Evolutionary conservation across 441 rosid species (phyloP).

Genomic region (Populus trichocarpa): DNA sequence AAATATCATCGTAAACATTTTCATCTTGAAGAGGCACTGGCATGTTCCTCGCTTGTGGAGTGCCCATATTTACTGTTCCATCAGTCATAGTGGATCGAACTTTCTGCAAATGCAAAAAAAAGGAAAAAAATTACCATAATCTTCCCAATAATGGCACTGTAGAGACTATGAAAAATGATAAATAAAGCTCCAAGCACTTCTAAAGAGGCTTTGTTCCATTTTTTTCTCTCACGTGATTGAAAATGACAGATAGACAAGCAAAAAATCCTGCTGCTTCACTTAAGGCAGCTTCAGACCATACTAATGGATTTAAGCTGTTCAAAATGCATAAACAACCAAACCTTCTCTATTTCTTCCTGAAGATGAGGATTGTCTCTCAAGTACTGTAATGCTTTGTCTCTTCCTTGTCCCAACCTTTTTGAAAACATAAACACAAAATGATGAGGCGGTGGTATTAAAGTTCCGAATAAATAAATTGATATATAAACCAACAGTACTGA

Average conservation of each 20-base stretch:
- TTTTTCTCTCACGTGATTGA: neutral
- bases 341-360: constrained; percentile 79
- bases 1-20: constrained; percentile 42
- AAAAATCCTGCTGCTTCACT: neutral
- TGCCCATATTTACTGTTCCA: constrained; percentile 42
- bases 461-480: neutral
- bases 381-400: constrained; percentile 81
- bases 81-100: constrained; percentile 60
- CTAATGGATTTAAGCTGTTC: neutral
- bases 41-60: constrained; percentile 34
- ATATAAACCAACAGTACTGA: neutral
- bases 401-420: constrained; percentile 88
- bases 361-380: constrained; percentile 66
- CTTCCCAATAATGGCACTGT: neutral
- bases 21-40: constrained; percentile 38
- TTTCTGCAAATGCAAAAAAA: constrained; percentile 35
- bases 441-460: constrained; percentile 3
- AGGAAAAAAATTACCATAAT: neutral
- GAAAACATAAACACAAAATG: constrained; percentile 11
- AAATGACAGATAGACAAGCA: neutral
- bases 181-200: neutral
- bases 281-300: neutral
- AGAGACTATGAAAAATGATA: neutral
- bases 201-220: neutral
- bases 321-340: constrained; percentile 15